These are phyloP conservation scores for Neurospora sp. DNA, from an alignment of 495 filamentous ascomycete genomes.

Conservation along the genomic window DNA sequence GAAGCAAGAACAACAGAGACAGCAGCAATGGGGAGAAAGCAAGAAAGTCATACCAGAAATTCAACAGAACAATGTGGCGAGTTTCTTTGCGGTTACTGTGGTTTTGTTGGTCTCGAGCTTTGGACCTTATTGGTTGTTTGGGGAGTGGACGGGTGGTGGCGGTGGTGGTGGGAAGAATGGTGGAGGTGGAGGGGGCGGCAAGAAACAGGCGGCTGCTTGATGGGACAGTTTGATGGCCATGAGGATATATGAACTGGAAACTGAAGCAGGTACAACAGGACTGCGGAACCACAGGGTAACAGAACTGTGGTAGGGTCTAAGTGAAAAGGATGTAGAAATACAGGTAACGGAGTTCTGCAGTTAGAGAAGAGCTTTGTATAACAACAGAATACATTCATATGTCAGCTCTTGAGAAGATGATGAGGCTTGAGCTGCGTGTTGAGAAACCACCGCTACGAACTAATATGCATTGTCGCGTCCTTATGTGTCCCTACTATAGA, in stretches of 20 bases:
- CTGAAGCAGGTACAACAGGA: background rate
- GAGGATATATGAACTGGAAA: background rate
- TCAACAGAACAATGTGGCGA: conserved; percentile 2
- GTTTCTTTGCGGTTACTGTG: conserved; percentile 33
- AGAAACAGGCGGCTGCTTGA: background rate
- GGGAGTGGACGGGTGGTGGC: conserved; percentile 7
- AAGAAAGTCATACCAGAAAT: background rate
- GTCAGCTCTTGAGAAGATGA: background rate
- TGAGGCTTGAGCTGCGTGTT: background rate
- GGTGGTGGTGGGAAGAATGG: conserved; percentile 3
- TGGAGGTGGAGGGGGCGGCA: background rate
- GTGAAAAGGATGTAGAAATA: background rate
- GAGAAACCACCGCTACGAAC: background rate
- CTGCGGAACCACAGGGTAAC: background rate
- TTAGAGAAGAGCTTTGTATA: background rate
- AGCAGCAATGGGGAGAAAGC: conserved; percentile 3
- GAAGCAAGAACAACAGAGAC: conserved; percentile 18
- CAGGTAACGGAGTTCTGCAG: background rate
- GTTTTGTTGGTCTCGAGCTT: conserved; percentile 30
- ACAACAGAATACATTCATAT: background rate
- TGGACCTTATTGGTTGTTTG: conserved; percentile 22
- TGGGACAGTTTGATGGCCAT: background rate
- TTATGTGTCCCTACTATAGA: background rate
- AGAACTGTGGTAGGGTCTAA: background rate
- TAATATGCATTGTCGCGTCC: background rate